Evolutionary conservation across 2,329 filamentous ascomycete species (phyloP).

Genomic region (Diaporthe aspalathi): DNA sequence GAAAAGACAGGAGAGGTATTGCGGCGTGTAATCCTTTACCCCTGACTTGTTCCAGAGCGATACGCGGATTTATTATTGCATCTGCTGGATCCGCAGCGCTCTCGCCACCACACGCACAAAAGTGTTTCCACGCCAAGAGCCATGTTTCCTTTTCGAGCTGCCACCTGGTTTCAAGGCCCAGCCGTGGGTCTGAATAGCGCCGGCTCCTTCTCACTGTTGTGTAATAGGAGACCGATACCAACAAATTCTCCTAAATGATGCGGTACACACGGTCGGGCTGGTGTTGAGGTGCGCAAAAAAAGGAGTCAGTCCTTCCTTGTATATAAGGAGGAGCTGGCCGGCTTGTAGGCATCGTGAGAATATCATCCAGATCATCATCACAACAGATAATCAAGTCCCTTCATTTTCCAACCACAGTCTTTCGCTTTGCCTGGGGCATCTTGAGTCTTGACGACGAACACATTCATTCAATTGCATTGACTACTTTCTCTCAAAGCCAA

Average conservation of each 20-base stretch:
- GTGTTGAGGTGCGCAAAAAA: not conserved
- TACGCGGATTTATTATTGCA: not conserved
- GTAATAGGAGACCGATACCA: slow-evolving; percentile 14
- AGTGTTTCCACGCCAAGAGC: slow-evolving; percentile 27
- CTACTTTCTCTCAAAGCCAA: not conserved
- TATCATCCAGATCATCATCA: slow-evolving; percentile 14
- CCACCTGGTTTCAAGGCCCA: slow-evolving; percentile 20
- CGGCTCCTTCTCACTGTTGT: slow-evolving; percentile 21
- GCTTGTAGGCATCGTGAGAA: not conserved
- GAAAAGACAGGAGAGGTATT: not conserved
- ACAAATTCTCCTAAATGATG: slow-evolving; percentile 25
- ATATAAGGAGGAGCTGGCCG: slow-evolving; percentile 20
- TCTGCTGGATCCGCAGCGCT: not conserved
- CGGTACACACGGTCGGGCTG: not conserved
- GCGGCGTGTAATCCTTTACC: not conserved
- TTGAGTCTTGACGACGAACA: slow-evolving; percentile 23
- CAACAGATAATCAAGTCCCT: slow-evolving; percentile 15
- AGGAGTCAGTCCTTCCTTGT: not conserved
- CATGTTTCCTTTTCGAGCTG: slow-evolving; percentile 14
- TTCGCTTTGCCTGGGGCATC: slow-evolving; percentile 24
- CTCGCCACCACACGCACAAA: slow-evolving; percentile 23
- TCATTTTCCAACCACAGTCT: slow-evolving; percentile 19
- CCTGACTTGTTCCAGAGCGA: not conserved
- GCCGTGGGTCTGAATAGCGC: slow-evolving; percentile 25
- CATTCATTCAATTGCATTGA: slow-evolving; percentile 11